phyloP scores from a whole-genome alignment of 345 rosid genomes.

The Eutrema heterophyllum region DNA sequence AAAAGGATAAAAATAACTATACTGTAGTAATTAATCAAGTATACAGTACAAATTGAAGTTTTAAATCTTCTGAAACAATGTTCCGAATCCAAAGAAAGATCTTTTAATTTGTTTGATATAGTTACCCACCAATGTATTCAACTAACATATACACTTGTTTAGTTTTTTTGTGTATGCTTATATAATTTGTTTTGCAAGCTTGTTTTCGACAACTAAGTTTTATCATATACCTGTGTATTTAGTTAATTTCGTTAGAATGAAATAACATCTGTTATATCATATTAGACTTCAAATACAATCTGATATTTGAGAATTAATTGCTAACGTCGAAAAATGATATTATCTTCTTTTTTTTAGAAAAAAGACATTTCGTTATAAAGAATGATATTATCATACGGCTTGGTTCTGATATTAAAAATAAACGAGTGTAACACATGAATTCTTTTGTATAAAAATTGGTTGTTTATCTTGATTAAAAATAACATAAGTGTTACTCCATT shows the following conservation, averaged over 20 bases:
- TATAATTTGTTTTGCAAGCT: neutral
- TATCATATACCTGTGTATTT: neutral
- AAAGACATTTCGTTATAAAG: too few relatives aligned
- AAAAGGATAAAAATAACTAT: neutral
- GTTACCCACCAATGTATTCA: neutral
- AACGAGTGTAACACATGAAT: neutral
- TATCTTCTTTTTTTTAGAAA: too few relatives aligned
- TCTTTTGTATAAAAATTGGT: neutral
- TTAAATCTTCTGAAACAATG: neutral
- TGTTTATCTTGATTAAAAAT: neutral
- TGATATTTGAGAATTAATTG: neutral
- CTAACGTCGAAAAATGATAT: neutral
- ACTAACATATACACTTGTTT: neutral
- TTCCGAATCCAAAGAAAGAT: neutral
- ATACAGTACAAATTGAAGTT: neutral
- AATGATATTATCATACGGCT: neutral
- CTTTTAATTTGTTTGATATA: neutral
- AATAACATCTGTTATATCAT: neutral
- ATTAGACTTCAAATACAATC: neutral
- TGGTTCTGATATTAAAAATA: neutral
- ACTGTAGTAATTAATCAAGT: neutral
- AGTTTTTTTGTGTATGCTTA: neutral
- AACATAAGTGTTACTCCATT: neutral
- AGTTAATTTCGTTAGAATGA: neutral
- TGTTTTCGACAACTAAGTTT: neutral